Evolutionary conservation across 768 basidiomycete species (phyloP).

Genomic region (Suillus spraguei): DNA sequence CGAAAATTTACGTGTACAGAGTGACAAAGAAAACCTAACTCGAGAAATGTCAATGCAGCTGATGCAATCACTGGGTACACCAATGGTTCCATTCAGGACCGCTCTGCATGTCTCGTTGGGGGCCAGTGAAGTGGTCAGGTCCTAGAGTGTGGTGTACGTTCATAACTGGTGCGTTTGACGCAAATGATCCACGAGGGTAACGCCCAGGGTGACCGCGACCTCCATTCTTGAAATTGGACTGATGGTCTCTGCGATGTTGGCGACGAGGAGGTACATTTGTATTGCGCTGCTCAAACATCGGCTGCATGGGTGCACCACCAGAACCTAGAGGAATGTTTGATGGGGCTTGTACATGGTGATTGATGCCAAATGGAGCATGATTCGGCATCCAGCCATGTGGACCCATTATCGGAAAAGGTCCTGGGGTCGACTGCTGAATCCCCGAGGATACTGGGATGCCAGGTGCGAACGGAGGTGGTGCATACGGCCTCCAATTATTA

Average conservation of each 20-base stretch:
- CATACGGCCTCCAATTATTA: slow-evolving; percentile 37
- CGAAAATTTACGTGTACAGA: slow-evolving; percentile 14
- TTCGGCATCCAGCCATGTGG: slow-evolving; percentile 30
- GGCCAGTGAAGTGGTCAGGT: slow-evolving; percentile 1
- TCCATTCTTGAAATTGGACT: slow-evolving; percentile 27
- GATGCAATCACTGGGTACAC: slow-evolving; percentile 2
- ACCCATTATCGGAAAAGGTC: slow-evolving; percentile 21
- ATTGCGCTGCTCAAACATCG: slow-evolving; percentile 26
- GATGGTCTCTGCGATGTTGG: slow-evolving; percentile 34
- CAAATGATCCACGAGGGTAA: slow-evolving; percentile 18
- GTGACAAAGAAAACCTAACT: neutral
- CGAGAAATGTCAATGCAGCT: neutral
- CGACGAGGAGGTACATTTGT: slow-evolving; percentile 29
- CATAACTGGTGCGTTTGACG: neutral
- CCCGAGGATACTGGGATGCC: slow-evolving; percentile 30
- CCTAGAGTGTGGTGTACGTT: neutral
- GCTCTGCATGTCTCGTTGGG: slow-evolving; percentile 1
- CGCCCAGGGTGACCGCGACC: slow-evolving; percentile 25
- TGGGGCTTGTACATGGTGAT: slow-evolving; percentile 20
- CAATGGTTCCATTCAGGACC: slow-evolving; percentile 6
- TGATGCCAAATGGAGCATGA: slow-evolving; percentile 25
- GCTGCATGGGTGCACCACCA: slow-evolving; percentile 18
- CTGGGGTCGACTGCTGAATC: slow-evolving; percentile 32
- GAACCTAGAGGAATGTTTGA: slow-evolving; percentile 19
- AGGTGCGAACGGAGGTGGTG: slow-evolving; percentile 21